Evolutionary conservation across 2,329 filamentous ascomycete species (phyloP).

Genomic region (Boeremia lycopersici): DNA sequence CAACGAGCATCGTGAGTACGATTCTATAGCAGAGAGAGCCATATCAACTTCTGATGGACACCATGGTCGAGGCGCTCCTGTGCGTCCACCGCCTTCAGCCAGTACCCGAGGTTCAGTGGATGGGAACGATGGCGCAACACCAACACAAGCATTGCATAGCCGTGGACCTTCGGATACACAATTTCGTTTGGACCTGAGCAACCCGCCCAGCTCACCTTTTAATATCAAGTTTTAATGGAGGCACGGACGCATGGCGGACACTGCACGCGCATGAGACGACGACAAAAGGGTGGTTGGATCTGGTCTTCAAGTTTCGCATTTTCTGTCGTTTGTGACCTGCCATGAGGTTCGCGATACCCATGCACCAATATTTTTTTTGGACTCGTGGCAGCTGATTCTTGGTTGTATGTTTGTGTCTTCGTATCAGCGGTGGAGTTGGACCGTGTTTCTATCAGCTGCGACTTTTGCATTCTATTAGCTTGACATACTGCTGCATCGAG

Average conservation of each 20-base stretch:
- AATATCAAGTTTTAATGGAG: conserved; percentile 45
- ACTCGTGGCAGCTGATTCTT: conserved; percentile 38
- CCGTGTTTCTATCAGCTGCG: conserved; percentile 30
- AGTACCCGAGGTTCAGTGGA: conserved; percentile 33
- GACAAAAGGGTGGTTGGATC: conserved; percentile 29
- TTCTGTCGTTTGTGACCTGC: conserved; percentile 34
- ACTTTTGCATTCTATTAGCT: conserved; percentile 23
- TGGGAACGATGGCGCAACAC: conserved; percentile 40
- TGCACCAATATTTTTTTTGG: conserved; percentile 33
- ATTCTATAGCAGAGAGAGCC: conserved; percentile 37
- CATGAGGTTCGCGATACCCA: conserved; percentile 45
- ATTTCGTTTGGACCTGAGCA: conserved; percentile 43
- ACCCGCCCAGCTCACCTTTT: conserved; percentile 47
- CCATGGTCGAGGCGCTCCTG: conserved; percentile 26
- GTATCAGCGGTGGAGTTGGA: conserved; percentile 45
- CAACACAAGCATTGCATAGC: conserved; percentile 42
- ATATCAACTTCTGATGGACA: conserved; percentile 38
- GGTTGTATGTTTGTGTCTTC: conserved; percentile 26
- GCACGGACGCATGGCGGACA: conserved; percentile 9
- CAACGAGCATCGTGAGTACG: conserved; percentile 29
- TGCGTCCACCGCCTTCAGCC: conserved; percentile 33
- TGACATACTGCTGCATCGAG: conserved; percentile 24
- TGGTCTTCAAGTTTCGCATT: conserved; percentile 33
- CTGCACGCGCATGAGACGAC: conserved; percentile 29
- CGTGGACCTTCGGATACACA: conserved; percentile 40